These are phyloP conservation scores for Metrosideros polymorpha DNA, from an alignment of 441 rosid species.

Conservation along the genomic window DNA sequence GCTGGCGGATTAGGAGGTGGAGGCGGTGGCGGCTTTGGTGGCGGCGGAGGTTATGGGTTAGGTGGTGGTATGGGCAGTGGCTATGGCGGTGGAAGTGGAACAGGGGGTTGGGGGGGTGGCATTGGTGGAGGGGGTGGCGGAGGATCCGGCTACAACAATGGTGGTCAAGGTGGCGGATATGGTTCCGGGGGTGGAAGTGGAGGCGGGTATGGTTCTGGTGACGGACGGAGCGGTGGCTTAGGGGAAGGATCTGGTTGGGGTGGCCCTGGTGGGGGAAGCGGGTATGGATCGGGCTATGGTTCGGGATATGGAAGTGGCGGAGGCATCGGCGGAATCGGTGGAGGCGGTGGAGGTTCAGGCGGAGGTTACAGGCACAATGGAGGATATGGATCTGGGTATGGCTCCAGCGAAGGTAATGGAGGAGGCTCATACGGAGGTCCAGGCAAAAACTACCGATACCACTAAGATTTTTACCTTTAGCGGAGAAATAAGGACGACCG, in stretches of 20 bases:
- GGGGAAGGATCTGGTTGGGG: neutral
- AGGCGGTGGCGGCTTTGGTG: neutral
- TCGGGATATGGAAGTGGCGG: neutral
- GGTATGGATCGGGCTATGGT: neutral
- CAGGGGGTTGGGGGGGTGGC: neutral
- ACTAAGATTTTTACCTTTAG: neutral
- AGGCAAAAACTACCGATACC: neutral
- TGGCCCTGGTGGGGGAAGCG: neutral
- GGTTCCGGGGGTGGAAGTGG: neutral
- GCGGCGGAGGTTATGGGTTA: neutral
- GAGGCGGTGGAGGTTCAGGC: neutral
- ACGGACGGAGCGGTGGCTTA: neutral
- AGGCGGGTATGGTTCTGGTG: neutral
- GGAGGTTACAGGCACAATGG: neutral
- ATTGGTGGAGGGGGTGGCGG: neutral
- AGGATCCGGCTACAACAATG: neutral
- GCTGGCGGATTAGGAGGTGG: neutral
- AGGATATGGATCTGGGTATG: neutral
- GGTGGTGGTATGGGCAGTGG: neutral
- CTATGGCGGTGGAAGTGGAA: neutral
- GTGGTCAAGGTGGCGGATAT: neutral
- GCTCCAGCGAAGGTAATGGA: neutral
- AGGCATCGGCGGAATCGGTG: neutral
- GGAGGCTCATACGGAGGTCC: neutral
- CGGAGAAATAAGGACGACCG: neutral